phyloP scores from a whole-genome alignment of 2,329 filamentous ascomycete genomes.

The Alternaria novae-zelandiae region DNA sequence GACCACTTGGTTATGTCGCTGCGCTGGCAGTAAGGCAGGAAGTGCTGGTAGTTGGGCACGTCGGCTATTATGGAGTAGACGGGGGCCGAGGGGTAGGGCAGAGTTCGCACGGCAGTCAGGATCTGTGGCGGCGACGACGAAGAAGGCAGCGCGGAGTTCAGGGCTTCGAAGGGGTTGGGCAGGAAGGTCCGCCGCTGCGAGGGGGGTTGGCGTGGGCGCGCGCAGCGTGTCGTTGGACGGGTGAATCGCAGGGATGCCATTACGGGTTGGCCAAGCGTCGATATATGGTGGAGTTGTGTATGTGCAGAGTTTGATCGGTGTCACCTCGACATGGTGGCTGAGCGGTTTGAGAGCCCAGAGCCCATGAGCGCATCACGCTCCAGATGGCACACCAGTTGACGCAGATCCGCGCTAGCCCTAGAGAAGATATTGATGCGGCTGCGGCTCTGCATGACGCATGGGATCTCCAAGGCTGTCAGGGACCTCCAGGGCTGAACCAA shows the following conservation, averaged over 20 bases:
- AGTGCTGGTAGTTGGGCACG: slow-evolving; percentile 77
- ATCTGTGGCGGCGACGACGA: slow-evolving; percentile 60
- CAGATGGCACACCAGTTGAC: slow-evolving; percentile 1
- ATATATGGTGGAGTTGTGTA: neutral
- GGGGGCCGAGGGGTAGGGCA: slow-evolving; percentile 72
- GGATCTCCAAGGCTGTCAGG: slow-evolving; percentile 18
- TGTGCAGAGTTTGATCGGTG: slow-evolving; percentile 1
- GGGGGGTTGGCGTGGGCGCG: slow-evolving; percentile 15
- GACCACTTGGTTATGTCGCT: slow-evolving; percentile 81
- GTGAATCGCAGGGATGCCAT: slow-evolving; percentile 41
- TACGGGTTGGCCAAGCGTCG: slow-evolving; percentile 2
- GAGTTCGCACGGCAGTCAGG: slow-evolving; percentile 74
- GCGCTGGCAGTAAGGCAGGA: slow-evolving; percentile 88
- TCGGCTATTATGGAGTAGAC: slow-evolving; percentile 90
- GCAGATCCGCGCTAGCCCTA: slow-evolving; percentile 19
- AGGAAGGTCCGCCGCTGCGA: slow-evolving; percentile 51
- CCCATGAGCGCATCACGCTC: slow-evolving; percentile 8
- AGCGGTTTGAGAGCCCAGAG: neutral
- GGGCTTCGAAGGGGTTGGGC: slow-evolving; percentile 54
- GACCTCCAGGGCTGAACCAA: slow-evolving; percentile 14
- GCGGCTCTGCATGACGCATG: slow-evolving; percentile 29
- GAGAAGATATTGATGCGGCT: slow-evolving; percentile 5
- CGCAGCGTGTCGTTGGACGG: slow-evolving; percentile 47
- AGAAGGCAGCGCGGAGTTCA: slow-evolving; percentile 36
- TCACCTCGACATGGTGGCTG: slow-evolving; percentile 26